Percentiles rank a stretch among this genome's conserved stretches.
Evolutionary conservation across 164 flowering plant species (phyloP).

Genomic region (Piper betle): DNA sequence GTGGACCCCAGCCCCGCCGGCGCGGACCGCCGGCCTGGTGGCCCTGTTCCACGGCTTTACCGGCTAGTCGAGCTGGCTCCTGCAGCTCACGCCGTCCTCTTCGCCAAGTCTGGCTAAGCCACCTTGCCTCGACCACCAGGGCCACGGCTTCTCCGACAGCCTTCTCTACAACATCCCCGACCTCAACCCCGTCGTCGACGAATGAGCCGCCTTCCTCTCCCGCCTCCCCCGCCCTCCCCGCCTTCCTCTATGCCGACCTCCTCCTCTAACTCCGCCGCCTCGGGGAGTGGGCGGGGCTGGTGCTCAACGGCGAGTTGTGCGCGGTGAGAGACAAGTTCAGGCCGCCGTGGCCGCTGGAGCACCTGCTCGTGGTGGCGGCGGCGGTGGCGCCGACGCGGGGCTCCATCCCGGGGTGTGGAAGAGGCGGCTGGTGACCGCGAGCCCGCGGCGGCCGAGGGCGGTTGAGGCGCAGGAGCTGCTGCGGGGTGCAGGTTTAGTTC

Average conservation of each 20-base stretch:
- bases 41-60: conserved; percentile 85
- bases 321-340: conserved; percentile 82
- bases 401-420: conserved; percentile 58
- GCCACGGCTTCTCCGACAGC: conserved; percentile 84
- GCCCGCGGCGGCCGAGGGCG: conserved; percentile 75
- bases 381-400: conserved; percentile 75
- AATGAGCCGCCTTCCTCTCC: conserved; percentile 58
- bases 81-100: conserved; percentile 57
- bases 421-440: conserved; percentile 48
- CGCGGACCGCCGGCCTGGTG: conserved; percentile 29
- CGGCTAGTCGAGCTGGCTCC: conserved; percentile 76
- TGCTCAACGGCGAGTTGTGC: conserved; percentile 93
- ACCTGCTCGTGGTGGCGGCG: conserved; percentile 48
- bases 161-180: conserved; percentile 61
- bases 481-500: conserved; percentile 52
- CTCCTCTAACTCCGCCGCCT: conserved; percentile 61
- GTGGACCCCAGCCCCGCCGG: conserved; percentile 63
- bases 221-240: conserved; percentile 44
- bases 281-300: conserved; percentile 58
- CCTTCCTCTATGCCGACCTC: conserved; percentile 76
- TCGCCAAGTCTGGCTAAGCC: conserved; percentile 59
- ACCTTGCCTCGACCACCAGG: conserved; percentile 89
- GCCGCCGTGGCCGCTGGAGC: conserved; percentile 97
- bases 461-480: conserved; percentile 74
- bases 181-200: conserved; percentile 73